Conservation (phyloP, 2,329 filamentous ascomycete species). For the Fusarium sp. region DNA sequence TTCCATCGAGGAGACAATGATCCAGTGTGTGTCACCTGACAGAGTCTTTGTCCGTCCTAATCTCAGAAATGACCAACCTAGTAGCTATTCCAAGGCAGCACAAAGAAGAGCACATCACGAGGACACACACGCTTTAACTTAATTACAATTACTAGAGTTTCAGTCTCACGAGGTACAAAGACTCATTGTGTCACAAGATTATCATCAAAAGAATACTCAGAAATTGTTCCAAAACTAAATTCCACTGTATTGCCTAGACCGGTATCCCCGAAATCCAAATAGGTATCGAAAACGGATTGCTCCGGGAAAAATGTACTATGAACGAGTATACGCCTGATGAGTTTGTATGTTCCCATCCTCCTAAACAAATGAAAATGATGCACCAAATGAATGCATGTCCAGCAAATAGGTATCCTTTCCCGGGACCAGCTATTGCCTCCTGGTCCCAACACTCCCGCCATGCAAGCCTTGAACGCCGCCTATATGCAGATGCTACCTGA, state of each 20-base stretch:
- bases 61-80: not conserved
- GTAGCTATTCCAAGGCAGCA: slow-evolving; percentile 4
- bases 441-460: slow-evolving; percentile 30
- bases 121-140: not conserved
- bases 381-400: slow-evolving; percentile 15
- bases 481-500: slow-evolving; percentile 33
- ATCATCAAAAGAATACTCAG: not conserved
- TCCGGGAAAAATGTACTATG: slow-evolving; percentile 34
- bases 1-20: not conserved
- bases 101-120: slow-evolving; percentile 12
- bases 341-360: slow-evolving; percentile 18
- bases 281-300: slow-evolving; percentile 43
- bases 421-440: slow-evolving; percentile 36
- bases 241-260: slow-evolving; percentile 9
- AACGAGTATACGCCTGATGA: slow-evolving; percentile 6
- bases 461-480: slow-evolving; percentile 36
- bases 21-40: not conserved
- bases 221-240: not conserved
- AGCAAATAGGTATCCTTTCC: slow-evolving; percentile 18
- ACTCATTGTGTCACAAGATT: slow-evolving; percentile 2
- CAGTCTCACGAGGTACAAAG: not conserved
- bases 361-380: slow-evolving; percentile 9
- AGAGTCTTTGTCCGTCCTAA: not conserved
- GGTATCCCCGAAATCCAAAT: slow-evolving; percentile 32
- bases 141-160: not conserved